phyloP scores from a whole-genome alignment of 2,329 filamentous ascomycete species.

The Pestalotiopsis sp. region DNA sequence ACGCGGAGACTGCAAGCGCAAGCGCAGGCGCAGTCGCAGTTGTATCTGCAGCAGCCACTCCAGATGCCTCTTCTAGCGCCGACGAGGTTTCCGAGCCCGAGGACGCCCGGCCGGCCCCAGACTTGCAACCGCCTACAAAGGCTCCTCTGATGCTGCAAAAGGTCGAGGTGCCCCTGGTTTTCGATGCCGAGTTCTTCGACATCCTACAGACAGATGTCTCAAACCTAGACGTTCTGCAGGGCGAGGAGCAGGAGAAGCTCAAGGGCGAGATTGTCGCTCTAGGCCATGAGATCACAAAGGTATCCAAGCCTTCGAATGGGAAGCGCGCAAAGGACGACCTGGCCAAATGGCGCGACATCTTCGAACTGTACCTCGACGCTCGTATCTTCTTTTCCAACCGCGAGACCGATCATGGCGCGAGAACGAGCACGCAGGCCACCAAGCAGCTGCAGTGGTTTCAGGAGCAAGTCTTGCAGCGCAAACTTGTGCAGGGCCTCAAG shows the following conservation, averaged over 20 bases:
- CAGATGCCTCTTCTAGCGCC: background rate
- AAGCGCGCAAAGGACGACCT: slow-evolving; percentile 66
- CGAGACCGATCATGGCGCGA: slow-evolving; percentile 70
- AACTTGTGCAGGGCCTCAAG: slow-evolving; percentile 65
- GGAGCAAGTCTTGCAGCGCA: slow-evolving; percentile 62
- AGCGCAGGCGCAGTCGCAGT: background rate
- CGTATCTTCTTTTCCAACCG: slow-evolving; percentile 81
- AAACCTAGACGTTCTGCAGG: slow-evolving; percentile 69
- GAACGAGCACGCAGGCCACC: slow-evolving; percentile 67
- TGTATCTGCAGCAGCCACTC: background rate
- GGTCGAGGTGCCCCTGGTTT: slow-evolving; percentile 77
- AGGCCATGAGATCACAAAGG: slow-evolving; percentile 63
- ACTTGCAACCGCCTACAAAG: background rate
- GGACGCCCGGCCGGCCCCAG: background rate
- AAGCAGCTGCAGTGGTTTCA: slow-evolving; percentile 74
- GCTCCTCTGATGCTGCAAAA: slow-evolving; percentile 27
- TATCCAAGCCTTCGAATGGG: slow-evolving; percentile 66
- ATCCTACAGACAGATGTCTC: slow-evolving; percentile 73
- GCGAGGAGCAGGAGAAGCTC: slow-evolving; percentile 66
- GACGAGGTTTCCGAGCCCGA: background rate
- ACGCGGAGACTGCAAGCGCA: background rate
- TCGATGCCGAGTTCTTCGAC: slow-evolving; percentile 80
- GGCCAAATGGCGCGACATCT: slow-evolving; percentile 77
- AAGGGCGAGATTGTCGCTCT: slow-evolving; percentile 65
- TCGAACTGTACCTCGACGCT: slow-evolving; percentile 79